Evolutionary conservation across 257 asterid species (phyloP), one percentile per base, ranked within the genome.

Genomic region (Nicotiana knightiana): DNA sequence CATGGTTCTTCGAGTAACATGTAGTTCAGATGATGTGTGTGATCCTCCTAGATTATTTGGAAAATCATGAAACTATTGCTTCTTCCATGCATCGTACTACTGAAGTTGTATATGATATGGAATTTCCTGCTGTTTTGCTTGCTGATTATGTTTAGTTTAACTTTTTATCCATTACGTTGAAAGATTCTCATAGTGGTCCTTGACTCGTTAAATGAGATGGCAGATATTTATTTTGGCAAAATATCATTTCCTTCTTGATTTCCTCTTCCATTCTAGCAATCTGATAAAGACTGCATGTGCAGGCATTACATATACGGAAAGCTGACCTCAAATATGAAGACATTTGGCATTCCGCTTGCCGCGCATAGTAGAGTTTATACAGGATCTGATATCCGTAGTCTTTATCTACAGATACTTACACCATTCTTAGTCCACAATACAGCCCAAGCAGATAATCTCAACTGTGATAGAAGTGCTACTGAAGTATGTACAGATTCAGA

Each of bases 321-420:
- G 86, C 85, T 66, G 76, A 82, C 86, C 64, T 83, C 90, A 67
- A 85, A 73, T 68, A 87, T 93, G 97, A 92, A 87, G 89, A 71
- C 93, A 81, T 92, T 93, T 76, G 97, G 99, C 79, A 68, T 94
- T 85, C 99, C 98, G 66, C 85, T 96, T 37, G 89, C 93, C 55
- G 87, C 91, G 48, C 88, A 87, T 67, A 54, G 86, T 83, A 86
- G 83, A 86, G 87, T 93, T 86, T 77, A 87, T 61, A 88, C 84
- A 46, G 98, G 97, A 86, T 89, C 88, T 81, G 94, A 92, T 66
- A 84, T 93, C 81, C 81, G 82, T 59, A 89, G 87, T 82, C 85
- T 87, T 55, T 96, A 94, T 82, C 48, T 77, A 39, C 89, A 88
- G 82, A 81, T 90, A 81, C 87, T 96, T 79, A 83, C 87, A 77